These are phyloP conservation scores for Malassezia brasiliensis DNA, from an alignment of 1,284 basidiomycete species.

Conservation along the genomic window DNA sequence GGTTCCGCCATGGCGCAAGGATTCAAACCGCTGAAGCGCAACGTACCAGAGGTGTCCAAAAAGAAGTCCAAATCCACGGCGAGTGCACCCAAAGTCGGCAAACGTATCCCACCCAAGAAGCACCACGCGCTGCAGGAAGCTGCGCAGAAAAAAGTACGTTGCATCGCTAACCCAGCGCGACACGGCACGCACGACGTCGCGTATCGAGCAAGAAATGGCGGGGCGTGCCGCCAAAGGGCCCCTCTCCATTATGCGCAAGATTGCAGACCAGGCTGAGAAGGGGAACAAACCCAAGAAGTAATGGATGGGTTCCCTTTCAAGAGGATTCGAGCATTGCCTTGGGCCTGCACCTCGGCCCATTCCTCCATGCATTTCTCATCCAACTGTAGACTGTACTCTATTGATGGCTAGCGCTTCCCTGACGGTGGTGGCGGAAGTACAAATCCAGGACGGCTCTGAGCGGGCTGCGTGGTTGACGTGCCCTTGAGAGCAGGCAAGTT, in stretches of 20 bases:
- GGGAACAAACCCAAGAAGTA: background rate
- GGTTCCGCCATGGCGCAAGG: slow-evolving; percentile 15
- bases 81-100: slow-evolving; percentile 6
- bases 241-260: slow-evolving; percentile 14
- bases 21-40: slow-evolving; percentile 17
- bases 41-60: background rate
- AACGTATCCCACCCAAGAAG: slow-evolving; percentile 14
- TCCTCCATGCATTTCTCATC: too few species aligned
- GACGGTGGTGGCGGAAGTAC: slow-evolving; percentile 16
- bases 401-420: background rate
- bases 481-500: slow-evolving; percentile 23
- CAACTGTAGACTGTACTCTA: background rate
- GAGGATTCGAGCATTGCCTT: too few species aligned
- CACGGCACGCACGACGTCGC: slow-evolving; percentile 7
- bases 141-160: slow-evolving; percentile 12
- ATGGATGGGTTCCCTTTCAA: background rate
- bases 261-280: slow-evolving; percentile 11
- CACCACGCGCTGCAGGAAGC: slow-evolving; percentile 10
- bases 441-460: slow-evolving; percentile 7
- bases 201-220: slow-evolving; percentile 19
- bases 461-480: background rate
- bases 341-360: too few species aligned
- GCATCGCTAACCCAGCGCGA: slow-evolving; percentile 8
- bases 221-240: slow-evolving; percentile 14
- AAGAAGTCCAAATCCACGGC: background rate